Percentiles rank a stretch among this genome's conserved stretches.
Conservation (phyloP, 2,329 filamentous ascomycete genomes). For the Cadophora gregata region DNA sequence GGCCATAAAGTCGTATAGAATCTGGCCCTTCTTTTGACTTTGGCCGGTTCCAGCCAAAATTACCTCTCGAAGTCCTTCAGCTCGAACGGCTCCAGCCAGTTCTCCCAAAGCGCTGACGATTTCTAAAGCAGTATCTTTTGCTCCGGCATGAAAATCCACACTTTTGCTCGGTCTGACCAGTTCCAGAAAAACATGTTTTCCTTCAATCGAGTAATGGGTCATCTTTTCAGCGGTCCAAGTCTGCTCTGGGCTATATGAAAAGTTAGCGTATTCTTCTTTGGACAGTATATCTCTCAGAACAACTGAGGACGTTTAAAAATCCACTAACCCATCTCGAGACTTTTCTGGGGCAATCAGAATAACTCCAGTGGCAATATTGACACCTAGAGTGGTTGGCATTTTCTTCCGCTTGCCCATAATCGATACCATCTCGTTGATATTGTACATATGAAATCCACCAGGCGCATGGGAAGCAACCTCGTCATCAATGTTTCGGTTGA, state of each 20-base stretch:
- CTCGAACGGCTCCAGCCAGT: conserved; percentile 81
- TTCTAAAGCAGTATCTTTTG: conserved; percentile 94
- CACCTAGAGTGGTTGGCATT: conserved; percentile 95
- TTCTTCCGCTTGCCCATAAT: conserved; percentile 97
- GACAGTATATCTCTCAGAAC: background rate
- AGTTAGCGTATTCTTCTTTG: background rate
- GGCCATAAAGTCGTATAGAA: conserved; percentile 95
- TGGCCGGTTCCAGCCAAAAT: conserved; percentile 77
- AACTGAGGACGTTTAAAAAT: background rate
- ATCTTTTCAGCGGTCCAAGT: conserved; percentile 96
- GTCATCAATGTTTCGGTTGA: conserved; percentile 49
- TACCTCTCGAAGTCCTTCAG: conserved; percentile 84
- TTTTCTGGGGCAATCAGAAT: conserved; percentile 93
- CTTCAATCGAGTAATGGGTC: conserved; percentile 97
- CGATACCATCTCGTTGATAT: conserved; percentile 97
- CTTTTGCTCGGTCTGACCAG: conserved; percentile 91
- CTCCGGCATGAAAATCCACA: conserved; percentile 94
- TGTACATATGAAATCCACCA: conserved; percentile 91
- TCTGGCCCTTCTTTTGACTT: conserved; percentile 79
- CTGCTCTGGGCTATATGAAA: conserved; percentile 66
- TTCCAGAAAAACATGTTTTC: conserved; percentile 97
- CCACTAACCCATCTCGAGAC: conserved; percentile 65
- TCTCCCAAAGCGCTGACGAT: conserved; percentile 90
- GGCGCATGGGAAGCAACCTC: conserved; percentile 60
- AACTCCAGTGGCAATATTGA: conserved; percentile 85